Evolutionary conservation across 1,284 basidiomycete genomes (phyloP).

Genomic region (Ustilago hordei): DNA sequence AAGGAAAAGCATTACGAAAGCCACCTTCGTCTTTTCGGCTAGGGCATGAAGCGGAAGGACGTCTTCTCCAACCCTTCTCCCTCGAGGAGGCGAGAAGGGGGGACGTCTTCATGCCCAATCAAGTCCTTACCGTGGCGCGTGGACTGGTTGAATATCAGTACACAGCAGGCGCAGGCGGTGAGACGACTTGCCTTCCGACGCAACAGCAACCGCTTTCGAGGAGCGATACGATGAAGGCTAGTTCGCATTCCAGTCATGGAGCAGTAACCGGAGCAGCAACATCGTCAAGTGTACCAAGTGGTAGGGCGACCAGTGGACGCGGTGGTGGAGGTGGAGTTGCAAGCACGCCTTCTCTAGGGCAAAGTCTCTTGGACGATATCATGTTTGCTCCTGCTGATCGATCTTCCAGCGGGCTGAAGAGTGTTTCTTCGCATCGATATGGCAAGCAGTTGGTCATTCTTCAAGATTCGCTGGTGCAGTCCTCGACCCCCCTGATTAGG

Average conservation of each 20-base stretch:
- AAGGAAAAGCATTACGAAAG: slow-evolving; percentile 39
- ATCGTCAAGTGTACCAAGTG: neutral
- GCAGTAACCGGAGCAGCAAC: neutral
- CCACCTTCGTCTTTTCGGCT: slow-evolving; percentile 57
- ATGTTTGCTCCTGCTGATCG: slow-evolving; percentile 34
- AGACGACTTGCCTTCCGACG: slow-evolving; percentile 18
- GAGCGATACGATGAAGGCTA: slow-evolving; percentile 23
- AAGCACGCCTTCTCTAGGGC: slow-evolving; percentile 46
- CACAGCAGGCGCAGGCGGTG: slow-evolving; percentile 24
- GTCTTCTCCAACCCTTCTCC: slow-evolving; percentile 7
- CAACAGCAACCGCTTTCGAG: slow-evolving; percentile 10
- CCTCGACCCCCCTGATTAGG: slow-evolving; percentile 37
- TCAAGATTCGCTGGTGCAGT: slow-evolving; percentile 58
- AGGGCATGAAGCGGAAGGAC: slow-evolving; percentile 59
- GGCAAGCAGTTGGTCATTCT: slow-evolving; percentile 57
- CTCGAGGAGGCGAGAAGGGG: slow-evolving; percentile 2
- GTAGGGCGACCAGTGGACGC: slow-evolving; percentile 3
- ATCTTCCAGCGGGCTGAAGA: slow-evolving; percentile 26
- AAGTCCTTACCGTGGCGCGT: slow-evolving; percentile 51
- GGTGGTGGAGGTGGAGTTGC: slow-evolving; percentile 14
- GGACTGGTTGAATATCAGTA: slow-evolving; percentile 48
- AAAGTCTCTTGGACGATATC: slow-evolving; percentile 36
- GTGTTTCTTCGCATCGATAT: slow-evolving; percentile 34
- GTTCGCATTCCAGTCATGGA: slow-evolving; percentile 1
- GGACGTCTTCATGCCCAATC: slow-evolving; percentile 51